phyloP scores from a whole-genome alignment of 2,329 filamentous ascomycete species.

The Xylariales sp. region DNA sequence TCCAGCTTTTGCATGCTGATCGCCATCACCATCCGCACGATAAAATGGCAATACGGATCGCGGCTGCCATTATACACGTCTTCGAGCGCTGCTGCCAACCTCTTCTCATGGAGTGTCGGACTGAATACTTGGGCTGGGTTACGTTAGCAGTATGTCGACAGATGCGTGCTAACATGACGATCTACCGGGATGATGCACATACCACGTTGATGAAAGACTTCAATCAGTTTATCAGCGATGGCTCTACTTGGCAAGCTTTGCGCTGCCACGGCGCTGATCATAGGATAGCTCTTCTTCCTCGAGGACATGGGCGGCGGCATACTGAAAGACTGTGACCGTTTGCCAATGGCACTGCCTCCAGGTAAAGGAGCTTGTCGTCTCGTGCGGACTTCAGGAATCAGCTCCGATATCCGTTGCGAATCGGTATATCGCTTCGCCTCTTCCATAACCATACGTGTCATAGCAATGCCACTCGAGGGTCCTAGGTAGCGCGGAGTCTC shows the following conservation, averaged over 20 bases:
- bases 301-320: constrained; percentile 44
- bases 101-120: constrained; percentile 79
- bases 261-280: constrained; percentile 81
- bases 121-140: constrained; percentile 76
- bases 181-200: constrained; percentile 26
- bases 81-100: constrained; percentile 70
- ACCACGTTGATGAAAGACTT: constrained; percentile 85
- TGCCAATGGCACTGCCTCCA: constrained; percentile 21
- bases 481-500: constrained; percentile 86
- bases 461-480: constrained; percentile 90
- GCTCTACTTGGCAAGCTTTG: constrained; percentile 67
- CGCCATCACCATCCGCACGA: constrained; percentile 85
- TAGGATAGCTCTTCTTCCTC: constrained; percentile 82
- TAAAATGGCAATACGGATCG: constrained; percentile 82
- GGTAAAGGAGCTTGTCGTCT: constrained; percentile 42
- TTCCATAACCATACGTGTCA: constrained; percentile 93
- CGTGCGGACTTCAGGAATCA: constrained; percentile 70
- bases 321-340: constrained; percentile 61
- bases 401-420: constrained; percentile 84
- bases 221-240: constrained; percentile 72
- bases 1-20: constrained; percentile 93
- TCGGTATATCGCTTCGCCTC: constrained; percentile 91
- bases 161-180: no score
- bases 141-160: constrained; percentile 15
- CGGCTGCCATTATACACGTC: constrained; percentile 72